phyloP scores from a whole-genome alignment of 169 alveolate species.

The Plasmodium malariae region DNA sequence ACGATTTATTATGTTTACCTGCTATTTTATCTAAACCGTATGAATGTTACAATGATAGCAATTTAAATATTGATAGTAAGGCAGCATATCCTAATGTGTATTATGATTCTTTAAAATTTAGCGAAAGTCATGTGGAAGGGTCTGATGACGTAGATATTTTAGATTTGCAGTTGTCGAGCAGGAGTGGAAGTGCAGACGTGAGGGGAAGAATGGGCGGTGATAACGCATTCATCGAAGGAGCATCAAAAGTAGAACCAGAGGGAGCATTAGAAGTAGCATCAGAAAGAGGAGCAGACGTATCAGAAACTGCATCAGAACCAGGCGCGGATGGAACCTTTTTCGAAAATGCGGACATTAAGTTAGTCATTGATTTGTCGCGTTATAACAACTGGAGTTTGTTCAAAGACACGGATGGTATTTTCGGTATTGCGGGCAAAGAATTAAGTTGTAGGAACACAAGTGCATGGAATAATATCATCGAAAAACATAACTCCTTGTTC shows the following conservation, averaged over 20 bases:
- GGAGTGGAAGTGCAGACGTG: not conserved
- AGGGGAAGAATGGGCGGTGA: not conserved
- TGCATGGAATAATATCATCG: slow-evolving; percentile 46
- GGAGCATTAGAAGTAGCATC: too few relatives aligned
- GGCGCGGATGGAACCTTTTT: not conserved
- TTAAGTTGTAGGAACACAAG: slow-evolving; percentile 61
- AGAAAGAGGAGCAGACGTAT: too few relatives aligned
- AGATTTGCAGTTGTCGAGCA: not conserved
- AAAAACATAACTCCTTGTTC: slow-evolving; percentile 26
- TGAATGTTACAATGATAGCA: slow-evolving; percentile 76
- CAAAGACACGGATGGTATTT: slow-evolving; percentile 71
- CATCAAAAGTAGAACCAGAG: too few relatives aligned
- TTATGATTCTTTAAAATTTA: slow-evolving; percentile 43
- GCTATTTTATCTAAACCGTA: slow-evolving; percentile 78
- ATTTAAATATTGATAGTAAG: slow-evolving; percentile 56
- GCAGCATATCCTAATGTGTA: slow-evolving; percentile 67
- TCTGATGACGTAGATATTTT: slow-evolving; percentile 40
- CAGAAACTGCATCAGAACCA: slow-evolving; percentile 19
- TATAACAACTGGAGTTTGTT: slow-evolving; percentile 55
- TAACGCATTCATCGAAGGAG: too few relatives aligned
- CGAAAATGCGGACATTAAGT: slow-evolving; percentile 24
- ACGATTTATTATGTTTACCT: slow-evolving; percentile 63
- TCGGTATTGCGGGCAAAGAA: slow-evolving; percentile 68
- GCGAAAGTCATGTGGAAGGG: slow-evolving; percentile 58
- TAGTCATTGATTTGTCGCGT: slow-evolving; percentile 22